Evolutionary conservation across 768 basidiomycete species (phyloP), one percentile per base, ranked within the genome.

Genomic region (Xerocomellus chrysenteron): DNA sequence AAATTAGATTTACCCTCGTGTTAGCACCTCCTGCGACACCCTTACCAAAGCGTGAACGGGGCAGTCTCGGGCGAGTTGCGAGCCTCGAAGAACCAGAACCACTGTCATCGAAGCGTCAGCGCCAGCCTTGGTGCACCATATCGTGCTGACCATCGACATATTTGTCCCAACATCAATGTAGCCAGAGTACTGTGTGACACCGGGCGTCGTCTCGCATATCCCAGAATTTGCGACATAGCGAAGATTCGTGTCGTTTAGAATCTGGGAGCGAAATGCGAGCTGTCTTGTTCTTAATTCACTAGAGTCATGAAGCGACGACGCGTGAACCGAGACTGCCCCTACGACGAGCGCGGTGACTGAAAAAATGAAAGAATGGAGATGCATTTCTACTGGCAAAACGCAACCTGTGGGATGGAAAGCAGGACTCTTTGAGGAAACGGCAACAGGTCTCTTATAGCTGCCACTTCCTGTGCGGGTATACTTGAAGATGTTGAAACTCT

Each of bases 51-150:
- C 2, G 85, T 85, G 61, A 88, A 82, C 0, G 85, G 86, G 0
- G 85, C 85, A 2, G 77, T 83, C 47, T 84, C 81, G 0, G 85
- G 83, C 3, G 76, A 72, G 32, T 80, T 70, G 13, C 87, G 77
- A 3, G 86, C 78, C 58, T 84, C 87, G 50, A 88, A 88, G 68
- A 87, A 88, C 84, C 85, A 88, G 64, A 87, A 88, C 83, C 83
- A 87, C 85, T 86, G 51, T 21, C 21, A 32, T 12, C n/a, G 12
- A 44, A 8, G 24, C 28, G 40, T 68, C 5, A 68, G 44, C 16
- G 32, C 9, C 14, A 13, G n/a, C 11, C 5, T 39, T 13, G 21
- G 21, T 21, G 21, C 24, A 33, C 4, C 17, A 43, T 2, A 16
- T 14, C 1, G 30, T 17, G 59, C 74, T 55, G 45, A 84, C 83